These are phyloP conservation scores for Trametes pubescens DNA, from an alignment of 1,284 basidiomycete species.

Conservation along the genomic window DNA sequence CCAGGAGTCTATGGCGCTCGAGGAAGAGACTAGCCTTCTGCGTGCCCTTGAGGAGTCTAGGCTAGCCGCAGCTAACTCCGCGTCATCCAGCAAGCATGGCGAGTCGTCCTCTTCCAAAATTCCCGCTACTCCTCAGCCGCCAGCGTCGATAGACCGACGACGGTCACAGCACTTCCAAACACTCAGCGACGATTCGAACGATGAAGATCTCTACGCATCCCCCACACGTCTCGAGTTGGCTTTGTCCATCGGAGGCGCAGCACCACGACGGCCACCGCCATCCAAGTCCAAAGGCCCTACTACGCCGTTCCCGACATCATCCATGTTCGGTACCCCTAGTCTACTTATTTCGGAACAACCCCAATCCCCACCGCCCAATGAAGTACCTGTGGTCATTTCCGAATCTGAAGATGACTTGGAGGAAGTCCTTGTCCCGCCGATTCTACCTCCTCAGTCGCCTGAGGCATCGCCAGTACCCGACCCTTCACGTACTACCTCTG, in stretches of 20 bases:
- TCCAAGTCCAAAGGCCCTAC: conserved; percentile 10
- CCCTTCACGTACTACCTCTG: neutral
- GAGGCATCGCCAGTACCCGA: neutral
- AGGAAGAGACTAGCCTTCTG: conserved; percentile 44
- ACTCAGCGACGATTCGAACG: conserved; percentile 33
- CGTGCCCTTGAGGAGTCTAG: conserved; percentile 44
- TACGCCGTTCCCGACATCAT: conserved; percentile 17
- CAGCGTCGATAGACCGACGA: conserved; percentile 20
- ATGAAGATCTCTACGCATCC: conserved; percentile 54
- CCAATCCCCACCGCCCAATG: neutral
- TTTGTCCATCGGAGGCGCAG: conserved; percentile 67
- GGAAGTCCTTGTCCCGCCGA: conserved; percentile 42
- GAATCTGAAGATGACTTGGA: conserved; percentile 55
- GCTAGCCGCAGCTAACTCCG: conserved; percentile 11
- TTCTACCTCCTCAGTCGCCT: neutral
- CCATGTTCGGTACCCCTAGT: conserved; percentile 35
- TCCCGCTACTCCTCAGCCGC: conserved; percentile 13
- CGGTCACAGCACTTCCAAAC: conserved; percentile 20
- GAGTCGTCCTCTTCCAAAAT: conserved; percentile 34
- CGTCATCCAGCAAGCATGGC: conserved; percentile 25
- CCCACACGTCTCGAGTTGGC: conserved; percentile 68
- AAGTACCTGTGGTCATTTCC: conserved; percentile 8
- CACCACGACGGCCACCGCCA: conserved; percentile 39
- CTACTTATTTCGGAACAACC: conserved; percentile 30
- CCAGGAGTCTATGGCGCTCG: conserved; percentile 60